Percentiles rank a stretch among this genome's conserved stretches.
These are phyloP conservation scores for Agaricus subrufescens DNA, from an alignment of 768 basidiomycete species.

Conservation along the genomic window DNA sequence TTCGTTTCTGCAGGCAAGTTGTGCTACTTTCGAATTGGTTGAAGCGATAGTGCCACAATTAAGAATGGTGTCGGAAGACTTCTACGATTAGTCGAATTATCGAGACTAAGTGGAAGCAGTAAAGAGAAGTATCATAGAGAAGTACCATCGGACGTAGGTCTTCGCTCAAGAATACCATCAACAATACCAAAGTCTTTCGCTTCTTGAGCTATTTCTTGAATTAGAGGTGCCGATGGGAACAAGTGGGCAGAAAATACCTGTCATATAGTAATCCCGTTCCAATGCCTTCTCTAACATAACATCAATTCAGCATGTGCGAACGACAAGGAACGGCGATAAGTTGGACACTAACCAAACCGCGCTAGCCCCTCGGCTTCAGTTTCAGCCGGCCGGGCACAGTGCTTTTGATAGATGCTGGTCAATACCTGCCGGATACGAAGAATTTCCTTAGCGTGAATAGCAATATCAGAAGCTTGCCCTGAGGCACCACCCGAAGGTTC, in stretches of 20 bases:
- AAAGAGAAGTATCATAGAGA: constrained; percentile 5
- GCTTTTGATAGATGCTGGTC: constrained; percentile 85
- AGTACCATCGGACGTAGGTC: constrained; percentile 48
- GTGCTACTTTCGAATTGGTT: too few relatives aligned
- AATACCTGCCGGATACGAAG: constrained; percentile 79
- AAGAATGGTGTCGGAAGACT: neutral
- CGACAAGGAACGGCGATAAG: constrained; percentile 5
- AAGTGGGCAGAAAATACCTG: constrained; percentile 42
- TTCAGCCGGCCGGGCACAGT: constrained; percentile 72
- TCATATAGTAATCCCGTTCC: constrained; percentile 96
- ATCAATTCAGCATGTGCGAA: constrained; percentile 14
- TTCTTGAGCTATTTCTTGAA: constrained; percentile 59
- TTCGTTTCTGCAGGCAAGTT: too few relatives aligned
- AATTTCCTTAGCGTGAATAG: constrained; percentile 97
- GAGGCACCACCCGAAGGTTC: constrained; percentile 96
- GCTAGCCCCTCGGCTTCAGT: constrained; percentile 54
- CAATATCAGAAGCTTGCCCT: constrained; percentile 94
- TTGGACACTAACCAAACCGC: constrained; percentile 65
- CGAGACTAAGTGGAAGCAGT: constrained; percentile 4
- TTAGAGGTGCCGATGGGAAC: constrained; percentile 17
- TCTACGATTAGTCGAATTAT: neutral
- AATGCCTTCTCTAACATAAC: constrained; percentile 68
- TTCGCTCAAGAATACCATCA: constrained; percentile 78
- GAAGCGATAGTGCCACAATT: too few relatives aligned
- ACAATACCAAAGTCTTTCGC: constrained; percentile 90